These are phyloP conservation scores for Alternaria solani DNA, from an alignment of 2,329 filamentous ascomycete genomes.

Conservation along the genomic window DNA sequence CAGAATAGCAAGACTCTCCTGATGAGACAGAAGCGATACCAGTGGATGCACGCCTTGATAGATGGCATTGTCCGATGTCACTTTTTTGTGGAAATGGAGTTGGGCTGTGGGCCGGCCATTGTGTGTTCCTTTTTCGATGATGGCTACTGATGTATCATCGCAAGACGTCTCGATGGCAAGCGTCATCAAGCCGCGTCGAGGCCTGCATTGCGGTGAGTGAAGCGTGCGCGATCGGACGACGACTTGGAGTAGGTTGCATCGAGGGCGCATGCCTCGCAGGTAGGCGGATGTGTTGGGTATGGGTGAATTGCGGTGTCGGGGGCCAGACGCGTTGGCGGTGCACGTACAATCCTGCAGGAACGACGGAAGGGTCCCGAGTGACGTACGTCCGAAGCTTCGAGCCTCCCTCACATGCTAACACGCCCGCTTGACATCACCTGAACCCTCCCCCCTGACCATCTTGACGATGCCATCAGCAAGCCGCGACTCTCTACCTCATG, in stretches of 20 bases:
- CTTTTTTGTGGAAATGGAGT: slow-evolving; percentile 80
- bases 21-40: slow-evolving; percentile 78
- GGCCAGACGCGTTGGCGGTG: background rate
- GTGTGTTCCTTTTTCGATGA: slow-evolving; percentile 68
- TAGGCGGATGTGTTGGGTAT: background rate
- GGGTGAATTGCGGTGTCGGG: background rate
- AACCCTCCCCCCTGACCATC: background rate
- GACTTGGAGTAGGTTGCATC: slow-evolving; percentile 18
- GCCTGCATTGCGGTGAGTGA: slow-evolving; percentile 10
- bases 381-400: slow-evolving; percentile 17
- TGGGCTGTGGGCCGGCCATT: slow-evolving; percentile 52
- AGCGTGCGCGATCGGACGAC: slow-evolving; percentile 9
- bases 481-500: slow-evolving; percentile 37
- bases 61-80: slow-evolving; percentile 79
- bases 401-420: slow-evolving; percentile 14
- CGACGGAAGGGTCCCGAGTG: slow-evolving; percentile 16
- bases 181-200: slow-evolving; percentile 49
- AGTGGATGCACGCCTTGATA: slow-evolving; percentile 84
- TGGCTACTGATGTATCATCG: slow-evolving; percentile 90
- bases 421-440: slow-evolving; percentile 5
- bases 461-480: slow-evolving; percentile 29
- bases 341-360: slow-evolving; percentile 4
- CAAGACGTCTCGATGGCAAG: slow-evolving; percentile 86
- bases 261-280: slow-evolving; percentile 30
- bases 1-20: slow-evolving; percentile 71